phyloP scores from a whole-genome alignment of 441 rosid species.

The Populus hybrid region DNA sequence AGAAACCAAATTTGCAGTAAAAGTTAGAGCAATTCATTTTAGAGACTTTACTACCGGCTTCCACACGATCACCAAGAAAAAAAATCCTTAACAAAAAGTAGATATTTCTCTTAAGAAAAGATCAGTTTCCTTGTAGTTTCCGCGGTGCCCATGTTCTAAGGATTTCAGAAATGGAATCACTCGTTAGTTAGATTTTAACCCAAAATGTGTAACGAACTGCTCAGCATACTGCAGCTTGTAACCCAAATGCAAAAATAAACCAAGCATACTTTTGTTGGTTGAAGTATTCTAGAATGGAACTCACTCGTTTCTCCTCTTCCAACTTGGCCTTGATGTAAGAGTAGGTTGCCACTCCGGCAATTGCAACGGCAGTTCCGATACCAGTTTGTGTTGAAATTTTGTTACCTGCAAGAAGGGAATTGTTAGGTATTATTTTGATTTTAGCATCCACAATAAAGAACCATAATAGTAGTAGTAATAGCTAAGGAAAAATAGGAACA shows the following conservation, averaged over 20 bases:
- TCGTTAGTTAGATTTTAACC: not conserved
- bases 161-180: not conserved
- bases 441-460: not conserved
- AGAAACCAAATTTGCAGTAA: conserved; percentile 13
- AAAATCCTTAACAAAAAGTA: not conserved
- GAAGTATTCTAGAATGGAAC: conserved; percentile 18
- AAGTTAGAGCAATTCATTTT: not conserved
- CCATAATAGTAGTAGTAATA: not conserved
- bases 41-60: not conserved
- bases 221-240: not conserved
- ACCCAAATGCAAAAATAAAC: not conserved
- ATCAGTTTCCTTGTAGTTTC: not conserved
- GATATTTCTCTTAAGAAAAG: not conserved
- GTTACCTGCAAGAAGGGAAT: conserved; percentile 52
- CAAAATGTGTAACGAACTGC: not conserved
- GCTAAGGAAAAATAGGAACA: not conserved
- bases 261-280: not conserved
- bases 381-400: conserved; percentile 87
- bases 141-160: not conserved
- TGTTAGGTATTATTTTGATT: conserved; percentile 1
- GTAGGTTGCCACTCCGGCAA: conserved; percentile 88
- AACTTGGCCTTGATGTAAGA: conserved; percentile 83
- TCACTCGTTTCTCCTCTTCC: conserved; percentile 87
- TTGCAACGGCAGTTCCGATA: conserved; percentile 76
- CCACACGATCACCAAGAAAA: no score